Conservation (phyloP, 495 filamentous ascomycete species). For the Xylaria venustula region DNA sequence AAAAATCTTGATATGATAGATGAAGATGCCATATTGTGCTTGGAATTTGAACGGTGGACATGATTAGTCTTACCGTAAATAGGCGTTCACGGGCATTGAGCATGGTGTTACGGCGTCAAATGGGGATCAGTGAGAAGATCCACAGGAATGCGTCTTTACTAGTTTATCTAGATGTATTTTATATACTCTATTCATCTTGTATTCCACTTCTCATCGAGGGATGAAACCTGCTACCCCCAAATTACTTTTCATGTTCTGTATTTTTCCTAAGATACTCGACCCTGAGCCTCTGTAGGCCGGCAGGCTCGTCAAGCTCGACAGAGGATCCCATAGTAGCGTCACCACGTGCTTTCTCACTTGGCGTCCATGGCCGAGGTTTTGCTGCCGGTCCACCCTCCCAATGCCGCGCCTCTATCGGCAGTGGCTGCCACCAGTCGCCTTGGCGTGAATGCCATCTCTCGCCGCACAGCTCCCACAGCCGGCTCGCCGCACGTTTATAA, state of each 20-base stretch:
- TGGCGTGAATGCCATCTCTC: constrained; percentile 59
- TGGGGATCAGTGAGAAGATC: not conserved
- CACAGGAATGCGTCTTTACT: not conserved
- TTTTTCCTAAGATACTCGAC: constrained; percentile 26
- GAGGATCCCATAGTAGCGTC: constrained; percentile 37
- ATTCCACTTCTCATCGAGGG: too few species aligned
- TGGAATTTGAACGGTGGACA: not conserved
- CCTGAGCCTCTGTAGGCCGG: constrained; percentile 37
- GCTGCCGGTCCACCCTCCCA: constrained; percentile 51
- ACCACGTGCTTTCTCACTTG: not conserved
- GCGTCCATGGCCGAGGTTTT: constrained; percentile 15
- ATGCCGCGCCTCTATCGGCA: constrained; percentile 53
- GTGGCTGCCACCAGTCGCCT: constrained; percentile 64
- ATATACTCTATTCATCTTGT: constrained; percentile 10
- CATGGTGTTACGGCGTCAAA: constrained; percentile 15
- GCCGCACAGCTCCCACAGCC: constrained; percentile 71
- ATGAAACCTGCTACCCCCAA: too few species aligned
- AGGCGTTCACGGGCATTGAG: constrained; percentile 16
- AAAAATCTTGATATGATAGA: too few species aligned
- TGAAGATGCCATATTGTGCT: not conserved
- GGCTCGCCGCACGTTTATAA: constrained; percentile 63
- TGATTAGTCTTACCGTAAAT: constrained; percentile 14
- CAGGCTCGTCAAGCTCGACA: constrained; percentile 41
- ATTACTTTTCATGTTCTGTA: not conserved
- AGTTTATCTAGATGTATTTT: not conserved